Base-by-base conservation (phyloP, 352 stramenopile species). In the Phytopythium aichiense region DNA sequence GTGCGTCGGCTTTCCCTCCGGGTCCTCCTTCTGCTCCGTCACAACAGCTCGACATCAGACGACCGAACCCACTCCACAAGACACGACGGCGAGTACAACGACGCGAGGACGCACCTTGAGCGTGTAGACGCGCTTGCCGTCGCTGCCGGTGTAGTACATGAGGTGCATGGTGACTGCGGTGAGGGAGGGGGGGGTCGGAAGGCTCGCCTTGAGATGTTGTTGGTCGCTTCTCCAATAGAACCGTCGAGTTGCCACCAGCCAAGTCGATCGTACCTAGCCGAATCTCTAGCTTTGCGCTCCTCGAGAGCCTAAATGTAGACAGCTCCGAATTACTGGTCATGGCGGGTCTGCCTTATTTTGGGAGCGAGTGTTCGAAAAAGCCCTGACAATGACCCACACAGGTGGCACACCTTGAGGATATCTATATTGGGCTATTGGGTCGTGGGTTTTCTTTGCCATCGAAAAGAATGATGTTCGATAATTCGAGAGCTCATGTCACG, bases 71-170 rank as follows among this genome's bases (percentile, higher is more conserved):
- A 43, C 28, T 0, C 7, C 31, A 38, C 51, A 38, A 13, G 3
- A 12, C 25, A 33, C 5, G 28, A 18, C 8, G 4, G 2, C 3
- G 20, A 9, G 31, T 30, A 25, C n/a, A 30, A 11, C 0, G 9
- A 4, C 0, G 5, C 0, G 18, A 5, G 16, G 15, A 66, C 83
- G 54, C 76, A 98, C 93, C 91, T 99, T 99, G 33, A 99, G 92
- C 67, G 97, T 99, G 85, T 99, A 99, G 22, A 99, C 94, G 55
- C 97, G 87, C 79, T 99, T 99, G 71, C 97, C 97, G 73, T 93
- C 87, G 22, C 74, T 80, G 70, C 98, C 94, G 46, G 98, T 71
- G 84, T 99, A 99, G 80, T 98, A 99, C 97, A 99, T 99, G 67
- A 99, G 91, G 84, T 99, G 97, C 97, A 99, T 99, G 63, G 62